phyloP scores from a whole-genome alignment of 306 rosid genomes.

The Pueraria montana region DNA sequence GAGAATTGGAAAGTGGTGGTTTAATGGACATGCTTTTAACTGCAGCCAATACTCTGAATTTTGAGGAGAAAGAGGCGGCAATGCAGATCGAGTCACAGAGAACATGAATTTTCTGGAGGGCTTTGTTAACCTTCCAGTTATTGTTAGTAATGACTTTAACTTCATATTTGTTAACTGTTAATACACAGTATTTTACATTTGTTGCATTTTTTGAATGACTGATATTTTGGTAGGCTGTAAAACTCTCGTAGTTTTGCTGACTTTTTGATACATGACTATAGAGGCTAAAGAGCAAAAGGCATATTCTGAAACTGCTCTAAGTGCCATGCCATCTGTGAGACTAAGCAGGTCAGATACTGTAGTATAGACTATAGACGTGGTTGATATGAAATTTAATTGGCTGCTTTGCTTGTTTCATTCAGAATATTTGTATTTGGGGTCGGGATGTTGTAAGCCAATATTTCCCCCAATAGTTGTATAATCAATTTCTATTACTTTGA shows the following conservation, averaged over 20 bases:
- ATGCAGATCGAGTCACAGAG: constrained; percentile 38
- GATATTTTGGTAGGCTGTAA: constrained; percentile 63
- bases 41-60: constrained; percentile 77
- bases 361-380: constrained; percentile 26
- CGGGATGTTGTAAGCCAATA: constrained; percentile 33
- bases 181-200: constrained; percentile 40
- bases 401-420: constrained; percentile 44
- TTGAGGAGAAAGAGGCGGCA: constrained; percentile 63
- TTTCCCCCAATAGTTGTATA: constrained; percentile 25
- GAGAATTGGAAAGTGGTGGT: constrained; percentile 62
- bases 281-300: constrained; percentile 48
- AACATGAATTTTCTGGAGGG: constrained; percentile 42
- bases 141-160: not conserved
- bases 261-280: constrained; percentile 56
- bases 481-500: constrained; percentile 22
- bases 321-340: constrained; percentile 38
- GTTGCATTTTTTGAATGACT: constrained; percentile 48
- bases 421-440: constrained; percentile 8
- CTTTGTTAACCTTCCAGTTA: constrained; percentile 11
- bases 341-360: constrained; percentile 39
- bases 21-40: constrained; percentile 90
- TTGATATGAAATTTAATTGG: constrained; percentile 27
- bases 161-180: constrained; percentile 45
- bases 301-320: constrained; percentile 40
- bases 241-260: constrained; percentile 53